phyloP scores from a whole-genome alignment of 345 rosid species.

The Populus deltoides region DNA sequence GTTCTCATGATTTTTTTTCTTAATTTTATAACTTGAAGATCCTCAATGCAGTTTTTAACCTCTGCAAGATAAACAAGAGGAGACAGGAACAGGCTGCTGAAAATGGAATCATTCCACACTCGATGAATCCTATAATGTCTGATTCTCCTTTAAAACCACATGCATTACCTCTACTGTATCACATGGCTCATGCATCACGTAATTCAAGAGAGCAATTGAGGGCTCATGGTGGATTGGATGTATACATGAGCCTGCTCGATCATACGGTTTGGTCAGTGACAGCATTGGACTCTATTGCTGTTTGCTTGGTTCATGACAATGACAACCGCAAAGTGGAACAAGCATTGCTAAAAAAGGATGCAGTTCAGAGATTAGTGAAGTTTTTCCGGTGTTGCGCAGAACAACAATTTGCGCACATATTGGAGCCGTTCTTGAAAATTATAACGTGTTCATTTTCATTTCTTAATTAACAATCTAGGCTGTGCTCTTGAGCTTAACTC shows the following conservation, averaged over 20 bases:
- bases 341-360: constrained; percentile 82
- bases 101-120: constrained; percentile 95
- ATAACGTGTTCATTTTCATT: constrained; percentile 51
- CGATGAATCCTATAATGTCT: constrained; percentile 76
- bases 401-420: constrained; percentile 85
- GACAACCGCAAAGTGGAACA: constrained; percentile 95
- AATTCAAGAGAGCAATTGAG: constrained; percentile 94
- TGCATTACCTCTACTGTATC: constrained; percentile 87
- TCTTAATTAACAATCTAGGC: background rate
- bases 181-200: constrained; percentile 99
- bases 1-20: background rate
- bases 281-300: constrained; percentile 92
- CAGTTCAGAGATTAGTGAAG: constrained; percentile 76
- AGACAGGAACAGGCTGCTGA: constrained; percentile 99
- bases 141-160: constrained; percentile 72
- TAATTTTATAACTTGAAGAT: constrained; percentile 49
- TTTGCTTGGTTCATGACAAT: constrained; percentile 95
- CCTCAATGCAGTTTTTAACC: constrained; percentile 86
- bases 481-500: background rate
- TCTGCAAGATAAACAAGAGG: constrained; percentile 98
- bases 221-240: constrained; percentile 95
- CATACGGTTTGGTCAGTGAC: constrained; percentile 84
- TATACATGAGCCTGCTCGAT: constrained; percentile 82
- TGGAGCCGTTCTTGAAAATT: constrained; percentile 98
- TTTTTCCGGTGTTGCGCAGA: constrained; percentile 96